Evolutionary conservation across 495 filamentous ascomycete species (phyloP), one percentile per base, ranked within the genome.

Genomic region (Penicillium daleae): DNA sequence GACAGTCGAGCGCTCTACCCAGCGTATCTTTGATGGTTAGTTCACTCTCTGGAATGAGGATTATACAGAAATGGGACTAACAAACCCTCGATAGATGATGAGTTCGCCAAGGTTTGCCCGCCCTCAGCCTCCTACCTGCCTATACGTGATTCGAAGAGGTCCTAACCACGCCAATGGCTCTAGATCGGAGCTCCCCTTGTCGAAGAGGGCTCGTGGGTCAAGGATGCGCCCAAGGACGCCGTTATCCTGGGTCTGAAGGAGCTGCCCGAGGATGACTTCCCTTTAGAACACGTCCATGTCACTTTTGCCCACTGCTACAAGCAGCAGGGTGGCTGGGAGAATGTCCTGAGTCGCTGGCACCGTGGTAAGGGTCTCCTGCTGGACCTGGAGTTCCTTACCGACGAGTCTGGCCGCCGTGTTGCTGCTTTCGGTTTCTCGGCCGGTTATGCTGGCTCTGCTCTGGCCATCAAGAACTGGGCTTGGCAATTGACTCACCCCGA

Each of bases 221-320:
- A 76, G 67, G 80, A 83, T 70, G 91, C 88, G 0, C 92, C 95
- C 24, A 79, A 83, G 64, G 86, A 92, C 60, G 86, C 93, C 69
- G 91, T 92, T 69, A 92, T 96, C 67, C 83, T 97, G 62, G 94
- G 95, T 39, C 83, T 99, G 52, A 99, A 99, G 84, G 95, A 97
- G 80, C 83, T 97, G 17, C 91, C 91, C 7, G 92, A 96, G 71
- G 90, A 96, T 67, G 86, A 88, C 33, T 92, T 93, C 71, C 92
- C 93, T 37, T 86, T 97, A 53, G 87, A 89, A 78, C 92, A 98
- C 68, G 86, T 87, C 15, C 90, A 94, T 74, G 85, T 99, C 63
- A 90, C 92, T 64, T 97, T 97, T 68, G 91, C 88, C 42, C 83
- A 86, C 70, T 91, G 85, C 78, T 96, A 92, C 81, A 97, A 97